A percentile compares a stretch with the other conserved stretches of the same genome.
These are phyloP conservation scores for Osmanthus fragrans DNA, from an alignment of 257 asterid species.

Conservation along the genomic window DNA sequence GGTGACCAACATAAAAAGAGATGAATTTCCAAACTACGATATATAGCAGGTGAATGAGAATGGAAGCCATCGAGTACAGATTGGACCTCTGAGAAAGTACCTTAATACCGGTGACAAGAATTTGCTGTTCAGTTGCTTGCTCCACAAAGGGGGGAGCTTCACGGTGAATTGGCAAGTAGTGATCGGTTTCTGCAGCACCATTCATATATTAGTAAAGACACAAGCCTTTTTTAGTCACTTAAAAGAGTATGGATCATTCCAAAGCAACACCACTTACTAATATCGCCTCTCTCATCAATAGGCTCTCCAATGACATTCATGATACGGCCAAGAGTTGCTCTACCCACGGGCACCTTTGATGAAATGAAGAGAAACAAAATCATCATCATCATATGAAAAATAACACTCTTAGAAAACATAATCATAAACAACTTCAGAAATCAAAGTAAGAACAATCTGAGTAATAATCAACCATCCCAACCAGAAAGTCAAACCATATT, in stretches of 20 bases:
- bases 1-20: not conserved
- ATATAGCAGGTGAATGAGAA: not conserved
- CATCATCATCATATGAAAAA: not conserved
- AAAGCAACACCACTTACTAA: constrained; percentile 53
- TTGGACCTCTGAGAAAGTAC: constrained; percentile 33
- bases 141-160: constrained; percentile 96
- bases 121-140: constrained; percentile 94
- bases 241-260: not conserved
- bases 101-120: constrained; percentile 97
- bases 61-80: not conserved
- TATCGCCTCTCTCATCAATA: constrained; percentile 79
- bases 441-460: constrained; percentile 8
- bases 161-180: constrained; percentile 86
- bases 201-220: constrained; percentile 19
- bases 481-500: not conserved
- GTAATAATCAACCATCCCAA: not conserved
- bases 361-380: not conserved
- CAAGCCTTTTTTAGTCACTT: not conserved
- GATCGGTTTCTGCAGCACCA: constrained; percentile 67
- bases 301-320: constrained; percentile 96
- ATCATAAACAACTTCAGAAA: not conserved
- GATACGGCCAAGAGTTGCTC: constrained; percentile 96
- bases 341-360: constrained; percentile 89
- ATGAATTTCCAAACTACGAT: not conserved
- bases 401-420: not conserved